These are phyloP conservation scores for Citrus maxima DNA, from an alignment of 345 rosid genomes.

Conservation along the genomic window DNA sequence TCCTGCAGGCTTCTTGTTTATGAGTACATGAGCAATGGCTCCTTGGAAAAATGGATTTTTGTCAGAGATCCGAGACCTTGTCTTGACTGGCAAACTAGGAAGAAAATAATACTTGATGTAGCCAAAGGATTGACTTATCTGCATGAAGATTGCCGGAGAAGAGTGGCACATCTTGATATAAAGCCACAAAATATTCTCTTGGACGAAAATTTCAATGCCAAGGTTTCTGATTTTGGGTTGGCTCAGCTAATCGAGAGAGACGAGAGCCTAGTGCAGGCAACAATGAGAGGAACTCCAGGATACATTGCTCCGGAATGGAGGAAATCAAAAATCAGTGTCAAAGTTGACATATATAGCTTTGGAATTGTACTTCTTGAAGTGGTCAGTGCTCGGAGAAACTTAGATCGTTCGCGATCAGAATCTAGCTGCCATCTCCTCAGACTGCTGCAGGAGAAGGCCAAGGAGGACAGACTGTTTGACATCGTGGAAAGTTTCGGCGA, in stretches of 20 bases:
- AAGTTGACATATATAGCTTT: slow-evolving; percentile 36
- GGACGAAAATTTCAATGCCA: slow-evolving; percentile 23
- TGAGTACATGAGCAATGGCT: slow-evolving; percentile 26
- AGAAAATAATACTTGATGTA: slow-evolving; percentile 30
- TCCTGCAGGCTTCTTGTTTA: slow-evolving; percentile 24
- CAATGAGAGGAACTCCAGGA: slow-evolving; percentile 24
- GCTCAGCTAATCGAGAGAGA: slow-evolving; percentile 20
- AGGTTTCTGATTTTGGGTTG: slow-evolving; percentile 26
- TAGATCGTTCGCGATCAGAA: slow-evolving; percentile 9
- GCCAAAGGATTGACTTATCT: slow-evolving; percentile 34
- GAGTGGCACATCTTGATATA: slow-evolving; percentile 18
- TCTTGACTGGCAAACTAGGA: slow-evolving; percentile 26
- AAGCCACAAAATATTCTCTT: slow-evolving; percentile 27
- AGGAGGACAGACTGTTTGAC: slow-evolving; percentile 19
- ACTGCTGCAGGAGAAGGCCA: slow-evolving; percentile 18
- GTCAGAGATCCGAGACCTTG: background rate
- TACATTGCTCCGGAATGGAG: slow-evolving; percentile 28
- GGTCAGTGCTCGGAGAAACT: slow-evolving; percentile 19
- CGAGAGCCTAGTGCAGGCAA: slow-evolving; percentile 16
- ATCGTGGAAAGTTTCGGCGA: slow-evolving; percentile 16
- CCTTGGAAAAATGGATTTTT: slow-evolving; percentile 32
- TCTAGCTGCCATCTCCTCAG: slow-evolving; percentile 21
- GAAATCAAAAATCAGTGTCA: slow-evolving; percentile 19
- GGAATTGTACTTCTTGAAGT: slow-evolving; percentile 33
- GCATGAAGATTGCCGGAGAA: slow-evolving; percentile 31